Evolutionary conservation across 495 filamentous ascomycete species (phyloP).

Genomic region (Penicillium odoratum): DNA sequence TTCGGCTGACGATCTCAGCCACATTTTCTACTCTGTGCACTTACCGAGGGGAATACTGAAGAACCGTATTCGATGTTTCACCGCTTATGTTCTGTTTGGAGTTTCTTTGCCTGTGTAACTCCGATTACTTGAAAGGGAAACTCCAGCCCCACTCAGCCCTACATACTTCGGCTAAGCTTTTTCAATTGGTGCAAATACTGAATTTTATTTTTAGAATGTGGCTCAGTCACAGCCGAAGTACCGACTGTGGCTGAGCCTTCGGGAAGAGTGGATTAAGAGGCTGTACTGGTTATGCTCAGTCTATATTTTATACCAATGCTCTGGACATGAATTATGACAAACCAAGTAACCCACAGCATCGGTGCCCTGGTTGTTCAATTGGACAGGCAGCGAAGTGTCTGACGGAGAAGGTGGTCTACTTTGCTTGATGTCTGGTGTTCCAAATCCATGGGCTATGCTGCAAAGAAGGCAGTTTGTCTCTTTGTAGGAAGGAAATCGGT

Average conservation of each 20-base stretch:
- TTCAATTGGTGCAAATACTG: slow-evolving; percentile 11
- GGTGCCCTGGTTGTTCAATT: too few relatives aligned
- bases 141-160: slow-evolving; percentile 8
- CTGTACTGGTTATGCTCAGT: not conserved
- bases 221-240: not conserved
- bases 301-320: too few relatives aligned
- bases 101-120: too few relatives aligned
- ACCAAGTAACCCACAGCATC: too few relatives aligned
- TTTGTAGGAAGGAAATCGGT: too few relatives aligned
- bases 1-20: not conserved
- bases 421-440: too few relatives aligned
- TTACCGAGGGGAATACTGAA: not conserved
- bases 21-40: not conserved
- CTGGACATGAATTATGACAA: too few relatives aligned
- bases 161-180: slow-evolving; percentile 24
- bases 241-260: not conserved
- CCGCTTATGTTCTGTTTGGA: not conserved
- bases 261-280: not conserved
- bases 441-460: too few relatives aligned
- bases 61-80: not conserved
- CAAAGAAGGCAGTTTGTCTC: too few relatives aligned
- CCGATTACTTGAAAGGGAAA: not conserved
- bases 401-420: too few relatives aligned
- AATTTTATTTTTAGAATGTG: slow-evolving; percentile 9
- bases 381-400: too few relatives aligned